Evolutionary conservation across 805 yeast species (phyloP), one percentile per base, ranked within the genome.

Genomic region (Pichia manshurica): DNA sequence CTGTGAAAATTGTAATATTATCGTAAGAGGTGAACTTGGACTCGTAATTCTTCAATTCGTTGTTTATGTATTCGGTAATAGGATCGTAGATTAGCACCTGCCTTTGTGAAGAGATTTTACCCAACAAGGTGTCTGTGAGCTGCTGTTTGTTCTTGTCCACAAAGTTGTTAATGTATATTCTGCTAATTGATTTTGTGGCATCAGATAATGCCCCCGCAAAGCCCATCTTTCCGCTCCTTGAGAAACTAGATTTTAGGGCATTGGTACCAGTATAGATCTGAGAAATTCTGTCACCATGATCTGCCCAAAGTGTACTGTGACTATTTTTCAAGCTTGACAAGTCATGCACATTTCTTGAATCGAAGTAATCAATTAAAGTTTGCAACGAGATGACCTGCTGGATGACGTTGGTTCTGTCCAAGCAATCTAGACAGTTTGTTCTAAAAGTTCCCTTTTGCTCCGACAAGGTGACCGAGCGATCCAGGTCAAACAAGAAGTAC

Each of bases 211-310:
- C 96, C 32, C 98, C 97, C 0, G 98, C 98, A 46, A 93, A 68
- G 39, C 91, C 88, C 97, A 90, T 89, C 59, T 90, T 91, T 21
- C 99, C 99, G 25, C 87, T 82, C 61, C 99, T 77, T 1, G 98
- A 87, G 60, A 85, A 93, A 4, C 96, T 88, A 0, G 96, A 87
- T 65, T 93, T 93, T 52, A 93, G 72, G 0, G 99, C 99, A 51
- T 95, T 95, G 0, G 99, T 93, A 25, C 99, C 98, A 0, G 99
- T 91, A 66, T 93, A 93, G 16, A 93, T 91, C 62, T 87, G 95
- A 2, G 96, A 87, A 4, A 93, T 82, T 55, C 88, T 96, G 65
- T 93, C 99, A 48, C 99, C 99, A 64, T 93, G 93, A 64, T 93
- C 96, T 1, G 99, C 99, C 99, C 99, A 93, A 17, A 93, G 68